These are phyloP conservation scores for Blastomyces silverae DNA, from an alignment of 2,329 filamentous ascomycete genomes.

Conservation along the genomic window DNA sequence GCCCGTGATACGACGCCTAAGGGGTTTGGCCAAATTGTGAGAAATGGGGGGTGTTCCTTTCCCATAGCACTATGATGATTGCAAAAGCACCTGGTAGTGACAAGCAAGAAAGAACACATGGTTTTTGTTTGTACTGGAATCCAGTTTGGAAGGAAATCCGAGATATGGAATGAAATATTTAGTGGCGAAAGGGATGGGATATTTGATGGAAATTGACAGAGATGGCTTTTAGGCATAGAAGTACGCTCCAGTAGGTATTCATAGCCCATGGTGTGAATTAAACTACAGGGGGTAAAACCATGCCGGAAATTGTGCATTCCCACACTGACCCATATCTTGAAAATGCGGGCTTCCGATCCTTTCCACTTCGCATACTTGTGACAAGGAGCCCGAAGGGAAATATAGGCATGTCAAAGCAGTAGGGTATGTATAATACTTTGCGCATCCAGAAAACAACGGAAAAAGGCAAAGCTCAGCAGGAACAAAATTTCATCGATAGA, in stretches of 20 bases:
- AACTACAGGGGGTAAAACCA: too few relatives aligned
- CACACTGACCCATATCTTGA: background rate
- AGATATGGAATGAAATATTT: background rate
- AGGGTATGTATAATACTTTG: too few relatives aligned
- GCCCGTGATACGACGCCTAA: background rate
- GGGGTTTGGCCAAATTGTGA: background rate
- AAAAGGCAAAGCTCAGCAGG: background rate
- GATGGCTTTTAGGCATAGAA: background rate
- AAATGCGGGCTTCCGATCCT: background rate
- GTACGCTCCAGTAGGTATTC: too few relatives aligned
- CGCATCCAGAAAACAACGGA: background rate
- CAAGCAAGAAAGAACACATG: too few relatives aligned
- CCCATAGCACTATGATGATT: background rate
- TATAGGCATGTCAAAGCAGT: background rate
- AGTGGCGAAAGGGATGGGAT: background rate
- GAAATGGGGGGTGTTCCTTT: background rate
- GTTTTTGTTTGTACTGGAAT: background rate
- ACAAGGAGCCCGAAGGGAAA: background rate
- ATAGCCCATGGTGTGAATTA: too few relatives aligned
- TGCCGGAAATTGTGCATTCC: background rate
- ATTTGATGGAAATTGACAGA: background rate
- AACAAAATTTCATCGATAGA: background rate
- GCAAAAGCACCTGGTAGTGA: background rate
- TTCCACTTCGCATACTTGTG: too few relatives aligned
- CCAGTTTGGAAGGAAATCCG: too few relatives aligned